Percentiles rank a stretch among this genome's conserved stretches.
These are phyloP conservation scores for Trichoderma cornu-damae DNA, from an alignment of 2,329 filamentous ascomycete species.

Conservation along the genomic window DNA sequence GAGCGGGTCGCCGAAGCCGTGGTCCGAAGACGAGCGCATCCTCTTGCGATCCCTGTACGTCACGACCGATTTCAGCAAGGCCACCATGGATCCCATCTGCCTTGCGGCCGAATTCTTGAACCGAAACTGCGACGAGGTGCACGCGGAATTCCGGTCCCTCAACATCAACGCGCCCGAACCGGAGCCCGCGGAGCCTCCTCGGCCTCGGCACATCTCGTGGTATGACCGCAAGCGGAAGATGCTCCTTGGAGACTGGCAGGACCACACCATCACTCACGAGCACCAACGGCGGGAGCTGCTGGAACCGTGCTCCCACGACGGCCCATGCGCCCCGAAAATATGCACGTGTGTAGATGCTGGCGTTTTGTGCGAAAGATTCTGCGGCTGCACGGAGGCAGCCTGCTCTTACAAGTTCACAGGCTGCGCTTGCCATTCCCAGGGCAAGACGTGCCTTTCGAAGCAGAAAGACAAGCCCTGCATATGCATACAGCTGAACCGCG, in stretches of 20 bases:
- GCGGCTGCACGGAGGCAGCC: conserved; percentile 54
- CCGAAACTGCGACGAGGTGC: conserved; percentile 50
- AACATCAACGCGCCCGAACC: conserved; percentile 26
- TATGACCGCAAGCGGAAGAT: conserved; percentile 54
- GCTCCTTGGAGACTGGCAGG: conserved; percentile 51
- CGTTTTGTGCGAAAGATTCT: conserved; percentile 69
- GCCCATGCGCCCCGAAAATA: conserved; percentile 54
- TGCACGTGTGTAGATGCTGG: conserved; percentile 60
- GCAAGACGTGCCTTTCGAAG: conserved; percentile 53
- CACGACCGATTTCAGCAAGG: conserved; percentile 38
- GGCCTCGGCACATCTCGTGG: conserved; percentile 46
- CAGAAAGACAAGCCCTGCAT: conserved; percentile 60
- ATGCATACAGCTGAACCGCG: conserved; percentile 66
- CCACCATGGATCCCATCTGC: conserved; percentile 43
- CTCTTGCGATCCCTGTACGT: conserved; percentile 45
- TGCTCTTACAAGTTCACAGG: conserved; percentile 63
- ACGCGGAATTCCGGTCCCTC: conserved; percentile 30
- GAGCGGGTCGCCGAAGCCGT: conserved; percentile 29
- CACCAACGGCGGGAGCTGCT: conserved; percentile 53
- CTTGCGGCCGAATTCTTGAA: conserved; percentile 46
- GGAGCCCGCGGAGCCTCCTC: conserved; percentile 29
- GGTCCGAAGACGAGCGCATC: conserved; percentile 46
- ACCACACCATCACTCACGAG: conserved; percentile 50
- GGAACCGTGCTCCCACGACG: conserved; percentile 64
- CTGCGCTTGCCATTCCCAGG: conserved; percentile 57